phyloP scores from a whole-genome alignment of 208 protist species.

The Blastocrithidia nonstop region DNA sequence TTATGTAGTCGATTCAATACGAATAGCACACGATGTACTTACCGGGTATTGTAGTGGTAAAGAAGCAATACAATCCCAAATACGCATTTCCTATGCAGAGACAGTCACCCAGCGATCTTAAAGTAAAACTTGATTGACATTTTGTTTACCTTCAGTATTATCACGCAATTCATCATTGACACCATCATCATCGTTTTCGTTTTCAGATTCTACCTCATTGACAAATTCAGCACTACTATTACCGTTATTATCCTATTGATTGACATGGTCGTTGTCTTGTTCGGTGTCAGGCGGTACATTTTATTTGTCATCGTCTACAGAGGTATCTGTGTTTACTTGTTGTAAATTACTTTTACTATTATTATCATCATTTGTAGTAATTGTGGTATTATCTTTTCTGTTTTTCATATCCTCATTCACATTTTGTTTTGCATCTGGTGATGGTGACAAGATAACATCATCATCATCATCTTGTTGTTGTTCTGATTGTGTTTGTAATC shows the following conservation, averaged over 20 bases:
- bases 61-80: constrained; percentile 40
- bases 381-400: too few species aligned
- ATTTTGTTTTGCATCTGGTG: too few species aligned
- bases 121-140: constrained; percentile 12
- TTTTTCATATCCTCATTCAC: too few species aligned
- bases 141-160: constrained; percentile 5
- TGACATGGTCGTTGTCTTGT: background rate
- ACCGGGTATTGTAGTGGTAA: constrained; percentile 37
- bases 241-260: background rate
- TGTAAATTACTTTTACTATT: too few species aligned
- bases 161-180: background rate
- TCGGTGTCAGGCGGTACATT: constrained; percentile 2
- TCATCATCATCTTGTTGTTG: too few species aligned
- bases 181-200: constrained; percentile 3
- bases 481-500: too few species aligned
- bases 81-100: constrained; percentile 31
- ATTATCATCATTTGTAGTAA: too few species aligned
- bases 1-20: too few species aligned
- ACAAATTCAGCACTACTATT: background rate
- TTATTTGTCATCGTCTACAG: too few species aligned
- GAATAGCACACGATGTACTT: constrained; percentile 14
- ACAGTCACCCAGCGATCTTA: constrained; percentile 38
- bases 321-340: too few species aligned
- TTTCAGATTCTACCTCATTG: constrained; percentile 1
- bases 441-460: too few species aligned